phyloP scores from a whole-genome alignment of 108 stramenopile genomes.

The Nannochloropsis salina region DNA sequence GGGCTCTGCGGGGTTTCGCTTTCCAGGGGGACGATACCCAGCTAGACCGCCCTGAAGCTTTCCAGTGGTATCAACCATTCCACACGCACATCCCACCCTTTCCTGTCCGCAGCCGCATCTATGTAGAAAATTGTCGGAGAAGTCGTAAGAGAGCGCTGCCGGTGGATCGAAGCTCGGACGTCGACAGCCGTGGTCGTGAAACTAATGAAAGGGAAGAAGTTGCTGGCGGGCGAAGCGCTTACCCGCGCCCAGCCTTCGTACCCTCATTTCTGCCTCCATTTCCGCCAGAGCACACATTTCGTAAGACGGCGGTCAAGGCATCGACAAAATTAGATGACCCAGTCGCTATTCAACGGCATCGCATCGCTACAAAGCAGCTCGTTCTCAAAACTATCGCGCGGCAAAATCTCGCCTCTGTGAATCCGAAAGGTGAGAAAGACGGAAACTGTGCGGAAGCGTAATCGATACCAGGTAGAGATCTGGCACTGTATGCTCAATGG shows the following conservation, averaged over 20 bases:
- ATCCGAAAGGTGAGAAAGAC: background rate
- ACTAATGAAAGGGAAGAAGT: background rate
- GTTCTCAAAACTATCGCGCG: conserved; percentile 2
- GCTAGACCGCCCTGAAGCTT: conserved; percentile 15
- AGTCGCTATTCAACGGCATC: conserved; percentile 8
- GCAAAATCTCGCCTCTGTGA: background rate
- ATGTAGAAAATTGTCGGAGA: no score
- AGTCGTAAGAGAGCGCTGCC: background rate
- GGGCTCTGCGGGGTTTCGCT: conserved; percentile 15
- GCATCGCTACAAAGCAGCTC: background rate
- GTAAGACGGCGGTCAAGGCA: background rate
- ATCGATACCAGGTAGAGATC: no score
- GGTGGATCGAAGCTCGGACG: background rate
- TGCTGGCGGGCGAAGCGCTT: background rate
- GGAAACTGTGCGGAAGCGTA: no score
- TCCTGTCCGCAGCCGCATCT: background rate
- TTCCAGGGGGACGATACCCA: background rate
- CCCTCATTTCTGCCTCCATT: background rate
- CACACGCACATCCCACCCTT: conserved; percentile 13
- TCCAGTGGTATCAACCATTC: conserved; percentile 20
- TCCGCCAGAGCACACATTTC: background rate
- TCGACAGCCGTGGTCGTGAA: background rate
- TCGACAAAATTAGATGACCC: background rate
- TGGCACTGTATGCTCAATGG: no score
- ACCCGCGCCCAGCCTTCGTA: background rate